These are phyloP conservation scores for Sporothrix phasma DNA, from an alignment of 2,329 filamentous ascomycete genomes.

Conservation along the genomic window DNA sequence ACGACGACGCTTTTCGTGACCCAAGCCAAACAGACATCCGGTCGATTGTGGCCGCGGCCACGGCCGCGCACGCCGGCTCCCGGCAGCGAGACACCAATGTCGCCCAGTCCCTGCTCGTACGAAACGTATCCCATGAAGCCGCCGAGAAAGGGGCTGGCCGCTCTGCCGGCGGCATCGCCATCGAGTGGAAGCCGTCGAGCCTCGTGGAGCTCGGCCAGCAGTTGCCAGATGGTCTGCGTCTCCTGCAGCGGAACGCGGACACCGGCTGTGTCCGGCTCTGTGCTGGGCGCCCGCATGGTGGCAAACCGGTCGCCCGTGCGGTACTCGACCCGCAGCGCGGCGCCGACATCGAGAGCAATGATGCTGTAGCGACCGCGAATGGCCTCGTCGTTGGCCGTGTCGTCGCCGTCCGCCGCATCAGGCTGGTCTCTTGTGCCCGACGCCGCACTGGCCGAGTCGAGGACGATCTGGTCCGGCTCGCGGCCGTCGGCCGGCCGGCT, in stretches of 20 bases:
- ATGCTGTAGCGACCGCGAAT: conserved; percentile 61
- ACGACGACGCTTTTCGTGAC: conserved; percentile 67
- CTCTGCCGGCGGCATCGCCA: not conserved
- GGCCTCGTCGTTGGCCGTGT: conserved; percentile 4
- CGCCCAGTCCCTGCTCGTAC: conserved; percentile 69
- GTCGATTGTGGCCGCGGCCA: conserved; percentile 33
- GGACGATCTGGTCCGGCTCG: conserved; percentile 39
- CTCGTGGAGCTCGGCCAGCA: conserved; percentile 38
- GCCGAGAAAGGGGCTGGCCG: conserved; percentile 56
- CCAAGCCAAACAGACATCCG: conserved; percentile 69
- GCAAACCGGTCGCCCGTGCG: conserved; percentile 37
- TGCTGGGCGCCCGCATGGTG: conserved; percentile 23
- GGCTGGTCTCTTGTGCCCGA: conserved; percentile 7
- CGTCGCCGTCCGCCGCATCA: not conserved
- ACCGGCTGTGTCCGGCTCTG: not conserved
- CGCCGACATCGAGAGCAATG: conserved; percentile 53
- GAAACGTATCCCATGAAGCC: conserved; percentile 78
- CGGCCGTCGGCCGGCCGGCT: not conserved
- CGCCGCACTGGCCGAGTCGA: conserved; percentile 51
- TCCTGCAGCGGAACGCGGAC: conserved; percentile 20
- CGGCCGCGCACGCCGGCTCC: conserved; percentile 12
- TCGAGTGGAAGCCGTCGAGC: conserved; percentile 1
- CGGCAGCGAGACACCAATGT: conserved; percentile 38
- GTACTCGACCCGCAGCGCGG: conserved; percentile 49
- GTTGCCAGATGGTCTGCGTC: conserved; percentile 37